Percentiles rank a stretch among this genome's conserved stretches.
These are phyloP conservation scores for Chamaecyparis obtusa DNA, from an alignment of 75 land plant genomes.

Conservation along the genomic window DNA sequence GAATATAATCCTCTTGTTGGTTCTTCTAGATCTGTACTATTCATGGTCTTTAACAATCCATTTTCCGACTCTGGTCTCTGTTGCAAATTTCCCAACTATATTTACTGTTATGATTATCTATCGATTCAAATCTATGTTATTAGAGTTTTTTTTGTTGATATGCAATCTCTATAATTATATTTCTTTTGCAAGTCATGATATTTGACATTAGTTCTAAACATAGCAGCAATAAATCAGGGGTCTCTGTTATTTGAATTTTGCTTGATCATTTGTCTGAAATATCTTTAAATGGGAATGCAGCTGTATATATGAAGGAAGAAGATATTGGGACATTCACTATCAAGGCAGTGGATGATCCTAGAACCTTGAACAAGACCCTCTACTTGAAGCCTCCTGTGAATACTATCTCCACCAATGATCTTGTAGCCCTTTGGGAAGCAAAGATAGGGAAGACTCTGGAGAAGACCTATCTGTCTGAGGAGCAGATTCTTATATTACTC, in stretches of 20 bases:
- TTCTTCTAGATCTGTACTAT: background rate
- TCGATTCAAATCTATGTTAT: background rate
- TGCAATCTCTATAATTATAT: background rate
- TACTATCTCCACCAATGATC: slow-evolving; percentile 11
- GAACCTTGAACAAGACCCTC: slow-evolving; percentile 22
- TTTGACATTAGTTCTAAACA: background rate
- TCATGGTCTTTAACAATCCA: background rate
- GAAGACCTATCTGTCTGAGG: slow-evolving; percentile 40
- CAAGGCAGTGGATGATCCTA: slow-evolving; percentile 32
- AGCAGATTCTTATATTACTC: slow-evolving; percentile 25
- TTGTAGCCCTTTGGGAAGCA: slow-evolving; percentile 30
- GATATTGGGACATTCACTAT: slow-evolving; percentile 25
- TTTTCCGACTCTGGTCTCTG: background rate
- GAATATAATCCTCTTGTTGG: too few relatives aligned
- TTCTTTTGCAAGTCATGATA: background rate
- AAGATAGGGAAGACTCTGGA: slow-evolving; percentile 49
- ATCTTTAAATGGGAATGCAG: slow-evolving; percentile 1
- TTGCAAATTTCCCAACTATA: background rate
- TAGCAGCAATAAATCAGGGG: background rate
- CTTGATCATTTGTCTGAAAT: background rate
- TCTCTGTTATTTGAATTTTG: background rate
- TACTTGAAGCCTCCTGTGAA: slow-evolving; percentile 17
- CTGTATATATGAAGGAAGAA: slow-evolving; percentile 22
- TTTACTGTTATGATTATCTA: background rate
- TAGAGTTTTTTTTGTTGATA: background rate